These are phyloP conservation scores for Cyanidioschyzon merolae DNA, from an alignment of 23 red algal genomes.

Conservation along the genomic window DNA sequence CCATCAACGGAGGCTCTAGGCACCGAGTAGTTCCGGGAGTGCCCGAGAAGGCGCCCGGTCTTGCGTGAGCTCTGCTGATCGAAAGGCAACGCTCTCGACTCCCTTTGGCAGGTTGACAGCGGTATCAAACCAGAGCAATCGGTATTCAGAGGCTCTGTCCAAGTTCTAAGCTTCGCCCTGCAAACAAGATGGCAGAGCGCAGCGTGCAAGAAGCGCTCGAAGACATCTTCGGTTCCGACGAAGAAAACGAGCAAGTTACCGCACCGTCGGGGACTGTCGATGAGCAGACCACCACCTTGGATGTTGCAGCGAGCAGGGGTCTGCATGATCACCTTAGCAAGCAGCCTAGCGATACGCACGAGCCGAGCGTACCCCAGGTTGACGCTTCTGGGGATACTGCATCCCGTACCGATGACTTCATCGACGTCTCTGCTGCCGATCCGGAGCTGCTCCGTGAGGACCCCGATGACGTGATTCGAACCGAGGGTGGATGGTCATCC, in stretches of 20 bases:
- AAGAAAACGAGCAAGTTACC: not conserved
- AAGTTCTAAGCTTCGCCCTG: not conserved
- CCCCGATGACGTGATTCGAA: slow-evolving; percentile 11
- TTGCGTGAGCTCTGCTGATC: too few species aligned
- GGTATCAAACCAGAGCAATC: too few species aligned
- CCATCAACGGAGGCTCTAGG: too few species aligned
- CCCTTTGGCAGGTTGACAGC: too few species aligned
- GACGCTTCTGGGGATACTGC: not conserved
- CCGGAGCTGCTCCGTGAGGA: not conserved
- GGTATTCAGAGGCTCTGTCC: too few species aligned
- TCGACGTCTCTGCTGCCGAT: not conserved
- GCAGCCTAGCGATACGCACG: not conserved
- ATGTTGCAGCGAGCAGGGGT: not conserved
- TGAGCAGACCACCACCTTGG: not conserved
- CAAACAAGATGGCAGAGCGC: not conserved
- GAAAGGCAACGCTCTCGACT: too few species aligned
- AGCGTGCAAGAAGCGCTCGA: not conserved
- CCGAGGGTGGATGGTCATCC: slow-evolving; percentile 1
- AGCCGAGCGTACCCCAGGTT: not conserved
- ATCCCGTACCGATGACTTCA: not conserved
- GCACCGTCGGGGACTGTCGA: not conserved
- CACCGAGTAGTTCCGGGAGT: too few species aligned
- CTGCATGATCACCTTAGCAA: not conserved
- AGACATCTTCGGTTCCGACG: slow-evolving; percentile 14
- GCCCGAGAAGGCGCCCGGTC: too few species aligned